Percentiles rank a stretch among this genome's conserved stretches.
phyloP scores from a whole-genome alignment of 495 filamentous ascomycete genomes.

The Neurospora sp. region DNA sequence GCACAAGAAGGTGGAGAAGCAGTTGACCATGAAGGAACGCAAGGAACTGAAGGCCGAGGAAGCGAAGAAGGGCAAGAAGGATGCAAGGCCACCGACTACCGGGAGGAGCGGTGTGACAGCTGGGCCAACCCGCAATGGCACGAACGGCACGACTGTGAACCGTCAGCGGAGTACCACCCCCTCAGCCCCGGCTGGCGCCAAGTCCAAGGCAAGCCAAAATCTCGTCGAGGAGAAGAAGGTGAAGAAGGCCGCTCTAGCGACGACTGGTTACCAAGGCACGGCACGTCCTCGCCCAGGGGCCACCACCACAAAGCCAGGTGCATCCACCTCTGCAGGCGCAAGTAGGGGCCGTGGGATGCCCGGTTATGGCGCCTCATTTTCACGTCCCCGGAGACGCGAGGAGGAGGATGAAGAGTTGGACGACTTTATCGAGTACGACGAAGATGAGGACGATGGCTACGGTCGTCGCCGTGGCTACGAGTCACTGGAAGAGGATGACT shows the following conservation, averaged over 20 bases:
- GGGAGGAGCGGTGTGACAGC: constrained; percentile 15
- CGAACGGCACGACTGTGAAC: neutral
- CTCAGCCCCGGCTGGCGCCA: constrained; percentile 7
- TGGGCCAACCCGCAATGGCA: constrained; percentile 9
- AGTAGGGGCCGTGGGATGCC: constrained; percentile 12
- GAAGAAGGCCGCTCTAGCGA: constrained; percentile 47
- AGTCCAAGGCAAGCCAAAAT: constrained; percentile 10
- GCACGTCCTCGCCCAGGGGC: constrained; percentile 36
- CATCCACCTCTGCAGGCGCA: constrained; percentile 11
- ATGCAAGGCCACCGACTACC: neutral
- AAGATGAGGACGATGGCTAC: constrained; percentile 36
- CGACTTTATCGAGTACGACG: constrained; percentile 45
- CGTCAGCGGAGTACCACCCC: constrained; percentile 3
- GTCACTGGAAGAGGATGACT: constrained; percentile 22
- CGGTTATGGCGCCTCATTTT: constrained; percentile 15
- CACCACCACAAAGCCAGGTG: constrained; percentile 15
- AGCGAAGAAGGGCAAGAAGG: constrained; percentile 8
- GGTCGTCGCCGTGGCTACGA: constrained; percentile 23
- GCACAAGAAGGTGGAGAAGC: constrained; percentile 42
- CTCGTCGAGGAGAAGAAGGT: constrained; percentile 37
- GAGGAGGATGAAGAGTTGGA: constrained; percentile 46
- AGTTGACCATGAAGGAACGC: constrained; percentile 35
- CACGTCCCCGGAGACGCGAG: constrained; percentile 34
- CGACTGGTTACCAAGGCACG: constrained; percentile 47
- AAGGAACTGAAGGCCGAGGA: constrained; percentile 32